Evolutionary conservation across 2,329 filamentous ascomycete genomes (phyloP).

Genomic region (Penicillium decumbens): DNA sequence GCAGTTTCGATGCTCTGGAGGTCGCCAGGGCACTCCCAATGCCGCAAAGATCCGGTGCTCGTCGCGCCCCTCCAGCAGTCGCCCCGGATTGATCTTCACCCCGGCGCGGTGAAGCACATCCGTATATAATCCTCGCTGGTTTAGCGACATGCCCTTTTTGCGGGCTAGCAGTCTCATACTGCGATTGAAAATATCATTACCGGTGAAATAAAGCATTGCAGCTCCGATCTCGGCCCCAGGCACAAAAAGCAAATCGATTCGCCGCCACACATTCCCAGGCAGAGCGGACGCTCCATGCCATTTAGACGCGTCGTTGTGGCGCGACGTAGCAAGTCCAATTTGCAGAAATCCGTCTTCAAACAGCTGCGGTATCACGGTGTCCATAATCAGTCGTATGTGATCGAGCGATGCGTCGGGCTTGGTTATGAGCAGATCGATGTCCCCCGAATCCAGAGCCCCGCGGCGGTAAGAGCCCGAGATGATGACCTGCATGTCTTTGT

Average conservation of each 20-base stretch:
- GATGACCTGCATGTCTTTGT: conserved; percentile 63
- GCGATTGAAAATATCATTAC: conserved; percentile 90
- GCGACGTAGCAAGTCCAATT: conserved; percentile 59
- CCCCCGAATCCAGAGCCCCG: conserved; percentile 67
- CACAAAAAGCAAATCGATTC: conserved; percentile 80
- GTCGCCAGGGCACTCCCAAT: conserved; percentile 78
- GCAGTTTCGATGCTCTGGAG: conserved; percentile 71
- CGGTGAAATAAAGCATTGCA: conserved; percentile 90
- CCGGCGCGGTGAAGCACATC: conserved; percentile 60
- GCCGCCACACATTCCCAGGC: conserved; percentile 63
- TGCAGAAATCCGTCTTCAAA: conserved; percentile 63
- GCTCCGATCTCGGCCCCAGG: conserved; percentile 75
- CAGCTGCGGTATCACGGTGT: conserved; percentile 59
- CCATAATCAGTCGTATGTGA: conserved; percentile 61
- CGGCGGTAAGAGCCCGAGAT: conserved; percentile 82
- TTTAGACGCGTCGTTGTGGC: conserved; percentile 61
- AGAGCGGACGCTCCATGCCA: conserved; percentile 84
- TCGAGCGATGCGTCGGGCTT: conserved; percentile 55
- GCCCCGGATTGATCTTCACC: conserved; percentile 62
- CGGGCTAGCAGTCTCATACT: conserved; percentile 75
- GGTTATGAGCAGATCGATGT: conserved; percentile 82
- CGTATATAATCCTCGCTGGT: conserved; percentile 73
- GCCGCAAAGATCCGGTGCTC: conserved; percentile 78
- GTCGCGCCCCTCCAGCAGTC: conserved; percentile 66
- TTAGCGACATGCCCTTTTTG: conserved; percentile 77